A percentile compares a stretch with the other conserved stretches of the same genome.
These are phyloP conservation scores for Botrytis porri DNA, from an alignment of 2,329 filamentous ascomycete genomes.

Conservation along the genomic window DNA sequence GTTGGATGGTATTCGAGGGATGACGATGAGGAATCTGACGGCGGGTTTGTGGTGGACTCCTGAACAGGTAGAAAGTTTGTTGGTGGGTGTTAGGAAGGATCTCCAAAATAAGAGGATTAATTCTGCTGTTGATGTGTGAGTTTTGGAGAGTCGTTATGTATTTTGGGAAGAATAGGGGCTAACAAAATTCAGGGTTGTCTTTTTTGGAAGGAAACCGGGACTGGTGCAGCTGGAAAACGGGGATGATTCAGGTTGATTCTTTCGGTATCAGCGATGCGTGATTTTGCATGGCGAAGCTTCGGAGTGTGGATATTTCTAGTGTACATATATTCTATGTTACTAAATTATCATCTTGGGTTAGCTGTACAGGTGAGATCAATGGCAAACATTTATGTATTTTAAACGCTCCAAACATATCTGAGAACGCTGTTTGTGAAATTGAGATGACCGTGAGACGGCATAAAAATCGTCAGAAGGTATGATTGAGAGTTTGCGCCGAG, in stretches of 20 bases:
- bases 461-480: background rate
- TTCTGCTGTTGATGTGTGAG: slow-evolving; percentile 38
- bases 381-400: background rate
- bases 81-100: slow-evolving; percentile 41
- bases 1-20: slow-evolving; percentile 26
- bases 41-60: slow-evolving; percentile 41
- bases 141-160: background rate
- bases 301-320: background rate
- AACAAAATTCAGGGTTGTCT: background rate
- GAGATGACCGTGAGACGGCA: background rate
- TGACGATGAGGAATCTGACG: slow-evolving; percentile 41
- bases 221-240: no score
- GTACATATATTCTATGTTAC: background rate
- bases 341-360: no score
- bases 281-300: background rate
- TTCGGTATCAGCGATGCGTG: background rate
- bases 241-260: background rate
- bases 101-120: slow-evolving; percentile 40
- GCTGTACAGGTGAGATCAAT: background rate
- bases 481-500: background rate
- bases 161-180: background rate
- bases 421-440: background rate
- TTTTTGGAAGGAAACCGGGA: slow-evolving; percentile 15
- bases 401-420: background rate
- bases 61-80: slow-evolving; percentile 41